Conservation (phyloP, 176 grass and related monocot genomes). For the Lolium perenne region DNA sequence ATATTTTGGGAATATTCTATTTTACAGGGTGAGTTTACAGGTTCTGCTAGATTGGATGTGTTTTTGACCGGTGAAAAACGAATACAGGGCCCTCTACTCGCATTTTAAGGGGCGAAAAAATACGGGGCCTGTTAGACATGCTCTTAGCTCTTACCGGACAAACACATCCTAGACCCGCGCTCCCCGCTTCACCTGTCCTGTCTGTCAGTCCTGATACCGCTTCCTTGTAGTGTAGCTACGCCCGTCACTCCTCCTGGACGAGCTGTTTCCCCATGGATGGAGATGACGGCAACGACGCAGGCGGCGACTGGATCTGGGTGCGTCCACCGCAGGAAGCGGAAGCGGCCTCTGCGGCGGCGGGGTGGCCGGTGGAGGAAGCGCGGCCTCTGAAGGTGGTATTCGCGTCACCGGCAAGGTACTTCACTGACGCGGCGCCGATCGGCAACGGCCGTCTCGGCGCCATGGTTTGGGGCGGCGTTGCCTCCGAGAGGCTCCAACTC, state of each 20-base stretch:
- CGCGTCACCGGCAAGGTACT: conserved; percentile 58
- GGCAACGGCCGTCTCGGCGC: conserved; percentile 84
- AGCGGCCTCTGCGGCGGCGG: conserved; percentile 28
- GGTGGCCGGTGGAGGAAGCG: conserved; percentile 35
- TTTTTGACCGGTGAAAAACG: too few relatives aligned
- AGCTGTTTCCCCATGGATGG: conserved; percentile 34
- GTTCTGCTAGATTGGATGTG: too few relatives aligned
- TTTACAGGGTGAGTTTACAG: too few relatives aligned
- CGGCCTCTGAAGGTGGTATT: conserved; percentile 79
- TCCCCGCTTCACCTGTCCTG: neutral
- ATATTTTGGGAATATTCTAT: too few relatives aligned
- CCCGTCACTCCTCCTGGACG: neutral
- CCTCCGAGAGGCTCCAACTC: conserved; percentile 79
- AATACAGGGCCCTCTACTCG: too few relatives aligned
- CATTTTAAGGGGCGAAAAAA: too few relatives aligned
- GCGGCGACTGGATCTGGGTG: conserved; percentile 70
- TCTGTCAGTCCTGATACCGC: neutral
- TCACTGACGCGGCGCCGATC: conserved; percentile 83
- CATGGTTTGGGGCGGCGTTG: conserved; percentile 90
- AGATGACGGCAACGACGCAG: conserved; percentile 30
- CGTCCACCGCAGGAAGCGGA: conserved; percentile 57
- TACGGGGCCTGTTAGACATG: too few relatives aligned
- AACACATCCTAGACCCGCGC: neutral
- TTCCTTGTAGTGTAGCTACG: neutral
- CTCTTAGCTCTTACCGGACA: too few relatives aligned